phyloP scores from a whole-genome alignment of 2,329 filamentous ascomycete genomes.

The Erysiphe pulchra region DNA sequence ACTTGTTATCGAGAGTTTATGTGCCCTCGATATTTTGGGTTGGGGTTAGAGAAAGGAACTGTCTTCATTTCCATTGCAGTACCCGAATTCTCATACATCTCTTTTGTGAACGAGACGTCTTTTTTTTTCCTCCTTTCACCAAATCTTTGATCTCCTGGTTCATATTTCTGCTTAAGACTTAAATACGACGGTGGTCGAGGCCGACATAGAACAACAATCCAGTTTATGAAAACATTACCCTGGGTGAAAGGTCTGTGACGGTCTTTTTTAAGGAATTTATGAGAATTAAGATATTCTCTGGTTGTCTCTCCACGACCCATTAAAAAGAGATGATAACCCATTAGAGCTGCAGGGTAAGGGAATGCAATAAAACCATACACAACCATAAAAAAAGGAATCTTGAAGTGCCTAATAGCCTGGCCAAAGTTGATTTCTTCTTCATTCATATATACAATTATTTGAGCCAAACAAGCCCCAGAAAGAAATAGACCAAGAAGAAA shows the following conservation, averaged over 20 bases:
- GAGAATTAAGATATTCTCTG: conserved; percentile 80
- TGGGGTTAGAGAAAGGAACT: background rate
- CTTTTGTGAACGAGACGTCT: conserved; percentile 19
- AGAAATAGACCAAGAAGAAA: conserved; percentile 55
- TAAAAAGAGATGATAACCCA: conserved; percentile 74
- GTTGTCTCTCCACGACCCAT: conserved; percentile 85
- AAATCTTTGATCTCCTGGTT: conserved; percentile 65
- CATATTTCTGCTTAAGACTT: conserved; percentile 53
- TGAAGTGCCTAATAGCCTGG: conserved; percentile 39
- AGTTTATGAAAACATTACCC: conserved; percentile 49
- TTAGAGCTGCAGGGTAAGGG: conserved; percentile 61
- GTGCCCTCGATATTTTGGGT: background rate
- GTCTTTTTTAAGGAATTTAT: conserved; percentile 84
- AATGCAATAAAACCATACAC: conserved; percentile 54
- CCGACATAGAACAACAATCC: conserved; percentile 53
- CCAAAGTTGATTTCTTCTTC: conserved; percentile 40
- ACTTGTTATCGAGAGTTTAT: background rate
- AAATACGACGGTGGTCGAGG: conserved; percentile 76
- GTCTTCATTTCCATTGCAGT: conserved; percentile 44
- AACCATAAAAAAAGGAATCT: conserved; percentile 68
- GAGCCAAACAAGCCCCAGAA: conserved; percentile 51
- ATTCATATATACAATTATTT: conserved; percentile 47
- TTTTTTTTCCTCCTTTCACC: conserved; percentile 28
- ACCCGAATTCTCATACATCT: conserved; percentile 20
- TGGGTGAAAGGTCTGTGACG: conserved; percentile 79